Evolutionary conservation across 495 filamentous ascomycete genomes (phyloP), one percentile per base, ranked within the genome.

Genomic region (Penicillium mononematosum): DNA sequence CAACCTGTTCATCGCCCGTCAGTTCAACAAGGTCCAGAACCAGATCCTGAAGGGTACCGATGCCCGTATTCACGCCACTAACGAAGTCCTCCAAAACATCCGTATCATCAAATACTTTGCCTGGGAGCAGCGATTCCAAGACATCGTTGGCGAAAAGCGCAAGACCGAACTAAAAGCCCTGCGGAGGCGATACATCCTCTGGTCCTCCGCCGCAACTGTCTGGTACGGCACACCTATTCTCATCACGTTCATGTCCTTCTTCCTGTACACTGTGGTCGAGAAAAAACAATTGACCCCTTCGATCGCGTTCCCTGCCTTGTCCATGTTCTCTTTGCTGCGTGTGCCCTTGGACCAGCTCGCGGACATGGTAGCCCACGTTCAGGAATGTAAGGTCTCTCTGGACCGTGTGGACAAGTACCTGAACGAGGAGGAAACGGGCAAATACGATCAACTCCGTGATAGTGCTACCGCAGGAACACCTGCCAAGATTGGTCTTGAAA

Each of bases 61-160:
- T 75, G 92, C 93, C 61, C 87, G 95, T 34, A 99, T 99, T 59
- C 88, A 98, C 70, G 87, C 90, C 3, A 98, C 95, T 8, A 98
- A 98, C 71, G 95, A 99, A 70, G 89, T 98, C 8, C 79, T 99
- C 22, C 93, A 95, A 65, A 99, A 97, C 61, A 98, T 99, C 61
- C 84, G 95, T 32, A 97, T 99, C 64, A 98, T 99, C 83, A 99
- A 99, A 71, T 99, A 92, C 72, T 99, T 99, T 70, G 93, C 95
- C 2, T 99, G 95, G 95, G 95, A 99, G 70, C 86, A 89, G 58
- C 88, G 95, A 9, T 99, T 96, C 72, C 81, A 87, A 45, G 83
- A 86, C 17, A 85, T 91, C 51, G 91, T 99, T 16, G 85, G 92
- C 58, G 93, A 96, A 69, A 96, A 95, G 68, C 83, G 95, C 49